phyloP scores from a whole-genome alignment of 805 yeast genomes.

The Candida maris region DNA sequence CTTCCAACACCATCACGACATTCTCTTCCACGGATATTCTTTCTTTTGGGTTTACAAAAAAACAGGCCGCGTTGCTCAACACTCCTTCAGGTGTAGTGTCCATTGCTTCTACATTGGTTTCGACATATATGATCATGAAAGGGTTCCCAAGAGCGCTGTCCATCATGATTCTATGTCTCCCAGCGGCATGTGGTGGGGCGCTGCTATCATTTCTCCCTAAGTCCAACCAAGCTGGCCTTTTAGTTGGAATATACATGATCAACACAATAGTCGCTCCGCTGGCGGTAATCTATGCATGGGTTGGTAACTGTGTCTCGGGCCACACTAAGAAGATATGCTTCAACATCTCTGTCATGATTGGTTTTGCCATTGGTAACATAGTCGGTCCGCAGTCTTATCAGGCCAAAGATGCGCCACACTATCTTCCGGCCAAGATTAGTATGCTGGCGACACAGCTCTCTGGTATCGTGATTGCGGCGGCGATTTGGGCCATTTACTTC shows the following conservation, averaged over 20 bases:
- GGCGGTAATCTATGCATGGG: slow-evolving; percentile 61
- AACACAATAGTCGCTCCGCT: slow-evolving; percentile 23
- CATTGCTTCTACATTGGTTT: slow-evolving; percentile 35
- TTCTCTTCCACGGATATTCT: slow-evolving; percentile 51
- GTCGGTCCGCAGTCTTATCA: slow-evolving; percentile 63
- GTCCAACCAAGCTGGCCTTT: slow-evolving; percentile 26
- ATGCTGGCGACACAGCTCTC: slow-evolving; percentile 51
- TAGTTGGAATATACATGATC: slow-evolving; percentile 26
- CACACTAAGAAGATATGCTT: slow-evolving; percentile 54
- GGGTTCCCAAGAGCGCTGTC: slow-evolving; percentile 19
- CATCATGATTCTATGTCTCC: slow-evolving; percentile 33
- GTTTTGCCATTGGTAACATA: slow-evolving; percentile 52
- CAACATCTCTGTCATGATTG: slow-evolving; percentile 53
- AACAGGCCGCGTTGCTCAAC: slow-evolving; percentile 47
- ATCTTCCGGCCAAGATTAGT: slow-evolving; percentile 54
- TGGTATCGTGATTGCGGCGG: slow-evolving; percentile 38
- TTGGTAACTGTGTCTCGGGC: slow-evolving; percentile 59
- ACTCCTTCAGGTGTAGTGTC: slow-evolving; percentile 56
- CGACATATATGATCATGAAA: slow-evolving; percentile 18
- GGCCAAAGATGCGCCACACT: slow-evolving; percentile 48
- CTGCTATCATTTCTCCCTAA: slow-evolving; percentile 30
- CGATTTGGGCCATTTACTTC: slow-evolving; percentile 39
- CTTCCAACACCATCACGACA: slow-evolving; percentile 51
- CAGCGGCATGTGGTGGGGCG: slow-evolving; percentile 50
- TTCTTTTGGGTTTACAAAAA: slow-evolving; percentile 45